A percentile compares a stretch with the other conserved stretches of the same genome.
Evolutionary conservation across 306 rosid species (phyloP).

Genomic region (Oxytropis ochrocephala): DNA sequence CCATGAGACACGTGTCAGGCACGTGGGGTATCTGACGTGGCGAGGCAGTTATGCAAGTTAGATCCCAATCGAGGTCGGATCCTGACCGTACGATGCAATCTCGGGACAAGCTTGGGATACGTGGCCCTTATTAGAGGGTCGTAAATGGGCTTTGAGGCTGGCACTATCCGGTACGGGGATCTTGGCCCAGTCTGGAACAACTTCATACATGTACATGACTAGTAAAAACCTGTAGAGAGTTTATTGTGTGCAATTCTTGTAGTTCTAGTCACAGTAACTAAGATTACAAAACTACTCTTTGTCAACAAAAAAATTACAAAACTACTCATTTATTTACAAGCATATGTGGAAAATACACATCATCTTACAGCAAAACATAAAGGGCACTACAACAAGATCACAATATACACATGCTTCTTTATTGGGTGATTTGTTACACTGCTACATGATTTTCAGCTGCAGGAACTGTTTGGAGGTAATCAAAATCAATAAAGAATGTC

Average conservation of each 20-base stretch:
- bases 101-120: too few species aligned
- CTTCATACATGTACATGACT: not conserved
- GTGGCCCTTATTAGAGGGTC: too few species aligned
- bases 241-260: not conserved
- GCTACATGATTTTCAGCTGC: conserved; percentile 17
- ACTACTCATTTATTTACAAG: conserved; percentile 5
- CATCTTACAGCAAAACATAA: not conserved
- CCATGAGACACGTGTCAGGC: too few species aligned
- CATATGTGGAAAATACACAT: not conserved
- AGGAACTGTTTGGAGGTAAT: conserved; percentile 26
- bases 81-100: too few species aligned
- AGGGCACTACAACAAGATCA: not conserved
- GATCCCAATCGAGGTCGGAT: too few species aligned
- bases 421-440: conserved; percentile 3
- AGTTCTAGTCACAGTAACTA: not conserved
- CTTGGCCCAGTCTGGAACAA: too few species aligned
- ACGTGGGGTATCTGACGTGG: too few species aligned
- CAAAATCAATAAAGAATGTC: conserved; percentile 42
- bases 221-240: not conserved
- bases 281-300: not conserved
- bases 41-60: too few species aligned
- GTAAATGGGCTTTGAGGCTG: too few species aligned
- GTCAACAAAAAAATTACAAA: not conserved
- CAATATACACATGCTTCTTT: not conserved
- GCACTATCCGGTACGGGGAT: too few species aligned